Evolutionary conservation across 2,329 filamentous ascomycete species (phyloP).

Genomic region (Cytospora chrysosperma): DNA sequence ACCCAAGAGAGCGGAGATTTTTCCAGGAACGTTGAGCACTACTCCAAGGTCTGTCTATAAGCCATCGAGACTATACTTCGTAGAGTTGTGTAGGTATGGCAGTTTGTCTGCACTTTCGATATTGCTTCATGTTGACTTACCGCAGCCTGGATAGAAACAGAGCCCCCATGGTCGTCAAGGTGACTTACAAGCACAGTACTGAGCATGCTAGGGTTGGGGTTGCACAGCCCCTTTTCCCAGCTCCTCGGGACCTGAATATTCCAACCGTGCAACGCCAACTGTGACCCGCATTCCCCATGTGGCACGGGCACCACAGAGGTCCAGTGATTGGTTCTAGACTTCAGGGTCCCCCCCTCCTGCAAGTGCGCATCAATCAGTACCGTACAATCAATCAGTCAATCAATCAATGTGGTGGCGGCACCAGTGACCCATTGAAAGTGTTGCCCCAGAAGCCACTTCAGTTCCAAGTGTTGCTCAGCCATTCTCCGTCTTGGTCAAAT

Average conservation of each 20-base stretch:
- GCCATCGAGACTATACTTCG: no score
- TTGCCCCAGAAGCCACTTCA: background rate
- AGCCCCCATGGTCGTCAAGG: no score
- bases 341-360: conserved; percentile 15
- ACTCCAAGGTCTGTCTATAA: no score
- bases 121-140: no score
- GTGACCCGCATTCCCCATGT: conserved; percentile 1
- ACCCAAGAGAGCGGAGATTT: no score
- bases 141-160: no score
- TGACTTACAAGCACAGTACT: no score
- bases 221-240: conserved; percentile 11
- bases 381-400: no score
- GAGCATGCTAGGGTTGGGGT: background rate
- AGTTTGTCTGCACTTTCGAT: no score
- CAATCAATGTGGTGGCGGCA: background rate
- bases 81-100: no score
- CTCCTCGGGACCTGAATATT: background rate
- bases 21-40: no score
- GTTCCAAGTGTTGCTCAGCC: background rate
- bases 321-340: conserved; percentile 18
- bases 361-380: no score
- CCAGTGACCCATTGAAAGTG: background rate
- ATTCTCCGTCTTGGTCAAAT: background rate
- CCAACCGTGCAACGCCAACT: background rate
- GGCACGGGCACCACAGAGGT: background rate